A percentile compares a stretch with the other conserved stretches of the same genome.
phyloP scores from a whole-genome alignment of 2,329 filamentous ascomycete genomes.

The Colletotrichum lindemuthianum region DNA sequence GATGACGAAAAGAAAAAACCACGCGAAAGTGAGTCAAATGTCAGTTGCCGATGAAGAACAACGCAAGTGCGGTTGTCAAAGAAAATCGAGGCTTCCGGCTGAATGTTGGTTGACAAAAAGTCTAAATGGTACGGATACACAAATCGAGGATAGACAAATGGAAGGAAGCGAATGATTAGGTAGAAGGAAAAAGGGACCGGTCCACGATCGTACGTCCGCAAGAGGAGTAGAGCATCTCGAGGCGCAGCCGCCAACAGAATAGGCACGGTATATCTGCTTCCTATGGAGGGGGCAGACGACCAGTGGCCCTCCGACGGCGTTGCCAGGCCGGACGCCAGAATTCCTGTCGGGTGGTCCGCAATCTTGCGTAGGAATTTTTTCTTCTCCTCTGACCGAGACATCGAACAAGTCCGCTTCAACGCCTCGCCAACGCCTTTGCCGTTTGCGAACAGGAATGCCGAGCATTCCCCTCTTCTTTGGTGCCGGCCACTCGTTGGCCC shows the following conservation, averaged over 20 bases:
- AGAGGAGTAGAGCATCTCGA: background rate
- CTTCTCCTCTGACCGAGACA: slow-evolving; percentile 20
- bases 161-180: slow-evolving; percentile 3
- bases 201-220: slow-evolving; percentile 27
- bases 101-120: background rate
- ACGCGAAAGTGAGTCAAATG: slow-evolving; percentile 14
- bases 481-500: background rate
- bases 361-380: slow-evolving; percentile 13
- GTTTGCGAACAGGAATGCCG: slow-evolving; percentile 25
- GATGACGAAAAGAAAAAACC: slow-evolving; percentile 1
- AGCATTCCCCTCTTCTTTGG: background rate
- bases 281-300: background rate
- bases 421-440: slow-evolving; percentile 24
- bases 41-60: slow-evolving; percentile 2
- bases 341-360: slow-evolving; percentile 16
- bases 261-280: background rate
- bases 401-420: slow-evolving; percentile 23
- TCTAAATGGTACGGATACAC: background rate
- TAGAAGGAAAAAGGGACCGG: background rate
- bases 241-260: slow-evolving; percentile 9
- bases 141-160: background rate
- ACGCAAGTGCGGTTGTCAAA: slow-evolving; percentile 14
- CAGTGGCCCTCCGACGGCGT: background rate
- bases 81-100: background rate
- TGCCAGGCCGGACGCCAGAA: slow-evolving; percentile 4